phyloP scores from a whole-genome alignment of 2,329 filamentous ascomycete species.

The Diplodia intermedia region DNA sequence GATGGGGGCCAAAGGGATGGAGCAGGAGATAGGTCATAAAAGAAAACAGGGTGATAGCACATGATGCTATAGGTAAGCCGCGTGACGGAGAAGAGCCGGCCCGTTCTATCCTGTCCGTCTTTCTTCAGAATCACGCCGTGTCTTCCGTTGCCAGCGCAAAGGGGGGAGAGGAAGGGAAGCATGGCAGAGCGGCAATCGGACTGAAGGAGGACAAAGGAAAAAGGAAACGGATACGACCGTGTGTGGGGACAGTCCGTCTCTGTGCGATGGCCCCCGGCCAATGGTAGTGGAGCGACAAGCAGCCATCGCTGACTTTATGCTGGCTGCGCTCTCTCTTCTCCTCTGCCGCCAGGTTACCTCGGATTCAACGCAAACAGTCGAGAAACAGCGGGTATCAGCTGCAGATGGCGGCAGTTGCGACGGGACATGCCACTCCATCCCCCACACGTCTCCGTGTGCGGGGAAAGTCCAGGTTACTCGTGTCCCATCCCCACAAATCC shows the following conservation, averaged over 20 bases:
- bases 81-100: neutral
- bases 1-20: neutral
- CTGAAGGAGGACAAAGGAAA: neutral
- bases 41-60: neutral
- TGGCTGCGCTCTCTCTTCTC: neutral
- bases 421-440: neutral
- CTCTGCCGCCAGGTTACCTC: neutral
- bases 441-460: neutral
- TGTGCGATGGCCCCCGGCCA: too few species aligned
- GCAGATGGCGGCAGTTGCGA: neutral
- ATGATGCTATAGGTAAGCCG: neutral
- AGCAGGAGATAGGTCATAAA: constrained; percentile 4
- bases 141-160: neutral
- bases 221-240: neutral
- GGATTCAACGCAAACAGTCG: neutral
- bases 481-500: neutral
- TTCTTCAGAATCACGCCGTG: neutral
- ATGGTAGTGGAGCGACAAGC: too few species aligned
- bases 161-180: neutral
- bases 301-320: neutral
- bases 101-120: neutral
- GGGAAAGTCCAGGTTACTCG: neutral
- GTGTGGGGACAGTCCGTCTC: too few species aligned
- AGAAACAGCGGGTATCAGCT: neutral
- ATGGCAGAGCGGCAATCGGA: neutral